Conservation (phyloP, 805 yeast genomes). For the Cyberlindnera petersonii region DNA sequence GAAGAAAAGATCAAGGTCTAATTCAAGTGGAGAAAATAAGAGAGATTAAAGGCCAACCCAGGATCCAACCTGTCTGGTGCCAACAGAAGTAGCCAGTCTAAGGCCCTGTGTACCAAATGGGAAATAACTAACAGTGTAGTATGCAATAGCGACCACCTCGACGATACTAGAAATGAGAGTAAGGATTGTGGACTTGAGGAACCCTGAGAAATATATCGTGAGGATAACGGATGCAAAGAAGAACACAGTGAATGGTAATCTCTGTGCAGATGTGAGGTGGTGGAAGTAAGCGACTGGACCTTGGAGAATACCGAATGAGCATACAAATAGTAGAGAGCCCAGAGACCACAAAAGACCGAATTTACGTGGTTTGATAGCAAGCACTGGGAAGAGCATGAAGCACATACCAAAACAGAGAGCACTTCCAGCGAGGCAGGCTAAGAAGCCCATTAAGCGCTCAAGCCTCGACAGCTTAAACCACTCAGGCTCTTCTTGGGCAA, state of each 20-base stretch:
- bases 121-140: conserved; percentile 88
- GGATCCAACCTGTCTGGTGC: conserved; percentile 42
- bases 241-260: conserved; percentile 75
- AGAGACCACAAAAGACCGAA: conserved; percentile 89
- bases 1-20: no score
- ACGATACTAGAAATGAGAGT: conserved; percentile 72
- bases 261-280: conserved; percentile 69
- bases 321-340: conserved; percentile 81
- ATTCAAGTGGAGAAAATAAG: no score
- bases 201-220: conserved; percentile 75
- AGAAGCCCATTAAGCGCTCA: conserved; percentile 76
- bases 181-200: conserved; percentile 62
- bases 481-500: conserved; percentile 55
- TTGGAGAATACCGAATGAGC: conserved; percentile 87
- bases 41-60: conserved; percentile 16
- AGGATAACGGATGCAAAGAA: conserved; percentile 76
- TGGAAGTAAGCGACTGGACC: conserved; percentile 80
- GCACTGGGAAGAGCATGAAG: conserved; percentile 79
- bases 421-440: conserved; percentile 71
- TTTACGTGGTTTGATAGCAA: conserved; percentile 85
- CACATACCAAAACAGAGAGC: conserved; percentile 79
- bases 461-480: conserved; percentile 76
- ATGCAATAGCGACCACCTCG: conserved; percentile 82
- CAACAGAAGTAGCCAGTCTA: conserved; percentile 52
- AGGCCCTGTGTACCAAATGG: conserved; percentile 89